A percentile compares a stretch with the other conserved stretches of the same genome.
Evolutionary conservation across 2,329 filamentous ascomycete genomes (phyloP).

Genomic region (Pseudogymnoascus sp.): DNA sequence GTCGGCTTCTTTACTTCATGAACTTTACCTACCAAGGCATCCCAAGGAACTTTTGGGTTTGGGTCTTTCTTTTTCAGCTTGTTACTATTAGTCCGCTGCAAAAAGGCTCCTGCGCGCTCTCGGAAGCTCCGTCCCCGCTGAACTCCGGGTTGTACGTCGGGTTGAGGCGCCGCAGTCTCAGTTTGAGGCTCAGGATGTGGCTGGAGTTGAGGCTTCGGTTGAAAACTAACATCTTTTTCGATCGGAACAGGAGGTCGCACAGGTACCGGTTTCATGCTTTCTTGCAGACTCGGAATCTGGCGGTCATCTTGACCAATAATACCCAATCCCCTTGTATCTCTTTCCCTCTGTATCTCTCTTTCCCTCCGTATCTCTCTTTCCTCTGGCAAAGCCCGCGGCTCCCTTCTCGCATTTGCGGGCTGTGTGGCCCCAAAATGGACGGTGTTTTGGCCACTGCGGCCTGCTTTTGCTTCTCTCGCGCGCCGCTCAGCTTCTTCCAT

Average conservation of each 20-base stretch:
- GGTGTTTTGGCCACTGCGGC: slow-evolving; percentile 25
- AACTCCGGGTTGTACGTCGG: not conserved
- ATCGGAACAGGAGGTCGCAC: slow-evolving; percentile 11
- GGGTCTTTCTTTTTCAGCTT: slow-evolving; percentile 45
- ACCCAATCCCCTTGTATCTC: not conserved
- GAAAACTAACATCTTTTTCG: slow-evolving; percentile 18
- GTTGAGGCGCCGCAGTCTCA: not conserved
- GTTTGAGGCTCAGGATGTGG: not conserved
- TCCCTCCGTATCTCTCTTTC: slow-evolving; percentile 14
- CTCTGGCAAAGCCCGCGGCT: slow-evolving; percentile 21
- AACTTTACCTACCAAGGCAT: not conserved
- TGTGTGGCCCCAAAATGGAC: slow-evolving; percentile 27
- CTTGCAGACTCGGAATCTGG: slow-evolving; percentile 15
- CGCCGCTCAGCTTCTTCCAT: slow-evolving; percentile 74
- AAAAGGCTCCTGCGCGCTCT: slow-evolving; percentile 40
- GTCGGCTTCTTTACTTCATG: not conserved
- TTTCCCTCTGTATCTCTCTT: slow-evolving; percentile 9
- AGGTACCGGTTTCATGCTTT: slow-evolving; percentile 19
- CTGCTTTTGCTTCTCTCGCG: slow-evolving; percentile 46
- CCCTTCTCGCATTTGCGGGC: slow-evolving; percentile 22
- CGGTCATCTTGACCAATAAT: not conserved
- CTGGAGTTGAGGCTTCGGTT: not conserved
- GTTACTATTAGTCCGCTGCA: slow-evolving; percentile 45
- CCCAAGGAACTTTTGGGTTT: not conserved
- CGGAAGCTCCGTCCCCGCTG: slow-evolving; percentile 53